Evolutionary conservation across 2,329 filamentous ascomycete species (phyloP), one percentile per base, ranked within the genome.

Genomic region (Didymella segeticola): DNA sequence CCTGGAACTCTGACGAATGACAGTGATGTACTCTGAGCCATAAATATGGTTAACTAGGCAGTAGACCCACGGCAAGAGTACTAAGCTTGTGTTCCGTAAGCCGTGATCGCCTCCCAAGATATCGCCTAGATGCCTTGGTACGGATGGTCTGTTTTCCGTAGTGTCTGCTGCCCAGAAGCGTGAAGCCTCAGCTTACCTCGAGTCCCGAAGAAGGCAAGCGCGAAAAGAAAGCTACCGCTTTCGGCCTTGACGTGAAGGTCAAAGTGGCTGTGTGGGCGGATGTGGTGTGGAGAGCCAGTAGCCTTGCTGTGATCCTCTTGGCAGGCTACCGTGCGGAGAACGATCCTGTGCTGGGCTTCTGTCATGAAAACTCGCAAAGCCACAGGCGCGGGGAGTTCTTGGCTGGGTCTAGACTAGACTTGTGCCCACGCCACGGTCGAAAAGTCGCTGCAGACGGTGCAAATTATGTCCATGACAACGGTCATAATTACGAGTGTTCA

Each of bases 81-180:
- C 23, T 37, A 25, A 46, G 41, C 41, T 45, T 54, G 39, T 37
- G 19, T 45, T 47, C 14, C 19, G 26, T 29, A 31, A 36, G 47
- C 37, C 20, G 15, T 50, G 47, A 56, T 51, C 42, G 37, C 25
- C 47, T 30, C 20, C 60, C 61, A 67, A 66, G 63, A 58, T 64
- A 70, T 68, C 64, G 66, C 66, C 67, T 57, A 70, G 66, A 58
- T 48, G 25, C 41, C 55, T 59, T 63, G 49, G 57, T 61, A 47
- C 66, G 67, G 67, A 58, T 58, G 39, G 43, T 38, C 19, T 25
- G 33, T 31, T 47, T 57, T 64, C 65, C 66, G 65, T 60, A 63
- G 43, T 23, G 36, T 42, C 42, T 39, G 12, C 41, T 36, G 14
- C 15, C 39, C 51, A 42, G 17, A 49, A 41, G 45, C 33, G 39